These are phyloP conservation scores for Apiospora marii DNA, from an alignment of 2,329 filamentous ascomycete genomes.

Conservation along the genomic window DNA sequence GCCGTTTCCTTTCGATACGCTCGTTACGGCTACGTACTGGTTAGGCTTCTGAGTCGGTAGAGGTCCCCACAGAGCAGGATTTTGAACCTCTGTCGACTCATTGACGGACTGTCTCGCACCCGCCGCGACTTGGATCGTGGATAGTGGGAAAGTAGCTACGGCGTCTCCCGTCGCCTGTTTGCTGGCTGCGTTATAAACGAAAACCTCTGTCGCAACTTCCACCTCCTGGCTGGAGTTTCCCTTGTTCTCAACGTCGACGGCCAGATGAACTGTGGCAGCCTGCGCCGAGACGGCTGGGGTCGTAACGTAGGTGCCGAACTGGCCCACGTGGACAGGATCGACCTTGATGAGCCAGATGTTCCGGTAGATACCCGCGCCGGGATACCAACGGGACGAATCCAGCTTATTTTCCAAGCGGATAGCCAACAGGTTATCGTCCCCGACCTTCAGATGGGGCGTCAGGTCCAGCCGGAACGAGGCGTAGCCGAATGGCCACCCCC, in stretches of 20 bases:
- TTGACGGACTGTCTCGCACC: constrained; percentile 45
- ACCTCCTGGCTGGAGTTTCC: constrained; percentile 42
- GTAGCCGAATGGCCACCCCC: constrained; percentile 61
- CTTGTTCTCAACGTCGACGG: constrained; percentile 56
- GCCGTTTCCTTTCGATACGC: constrained; percentile 35
- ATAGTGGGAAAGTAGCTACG: constrained; percentile 45
- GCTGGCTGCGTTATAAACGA: constrained; percentile 45
- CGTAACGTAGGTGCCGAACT: constrained; percentile 59
- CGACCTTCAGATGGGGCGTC: constrained; percentile 49
- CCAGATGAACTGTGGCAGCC: constrained; percentile 53
- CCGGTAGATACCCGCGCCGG: constrained; percentile 61
- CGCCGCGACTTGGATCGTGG: constrained; percentile 38
- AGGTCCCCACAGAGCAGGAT: constrained; percentile 58
- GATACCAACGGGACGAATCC: constrained; percentile 61
- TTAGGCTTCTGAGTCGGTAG: constrained; percentile 54
- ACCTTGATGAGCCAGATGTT: constrained; percentile 62
- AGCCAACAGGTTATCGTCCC: constrained; percentile 52
- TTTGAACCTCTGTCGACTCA: constrained; percentile 43
- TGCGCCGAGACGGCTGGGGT: constrained; percentile 52
- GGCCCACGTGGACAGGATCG: constrained; percentile 53
- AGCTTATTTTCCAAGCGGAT: constrained; percentile 59
- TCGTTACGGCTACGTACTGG: constrained; percentile 56
- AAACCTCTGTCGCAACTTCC: constrained; percentile 50
- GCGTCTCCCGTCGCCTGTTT: constrained; percentile 39
- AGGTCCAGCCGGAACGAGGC: constrained; percentile 60